Base-by-base conservation (phyloP, 176 grass and related monocot genomes). In the Otatea glauca region DNA sequence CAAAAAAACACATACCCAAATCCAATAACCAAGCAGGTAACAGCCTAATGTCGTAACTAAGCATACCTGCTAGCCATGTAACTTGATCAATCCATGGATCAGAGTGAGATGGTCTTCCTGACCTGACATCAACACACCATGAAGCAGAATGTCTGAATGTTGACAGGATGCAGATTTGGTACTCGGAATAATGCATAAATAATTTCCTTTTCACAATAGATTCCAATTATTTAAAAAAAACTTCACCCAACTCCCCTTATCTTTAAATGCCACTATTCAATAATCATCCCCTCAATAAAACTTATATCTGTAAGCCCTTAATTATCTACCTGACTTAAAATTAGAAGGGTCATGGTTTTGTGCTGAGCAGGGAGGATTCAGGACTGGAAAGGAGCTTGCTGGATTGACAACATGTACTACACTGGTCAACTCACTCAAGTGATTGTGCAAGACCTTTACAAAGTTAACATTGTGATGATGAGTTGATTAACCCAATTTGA, bases 1-100 rank as follows among this genome's bases (percentile, higher is more conserved):
- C 16, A 23, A 65, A 78, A 47, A 65, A n/a, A 35, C 47, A 27
- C 72, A 72, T 17, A 17, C 54, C 4, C 37, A 71, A 71, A 77
- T 56, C 20, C 71, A 55, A 7, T 29, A 77, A 11, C 64, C 34
- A 64, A 81, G 10, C 2, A 59, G 1, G 5, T 48, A 76, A 48
- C 5, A 42, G 41, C 16, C 10, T 75, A 75, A 80, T 42, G 34
- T 7, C 25, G 62, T 14, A 84, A 39, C 73, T 53, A 68, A 43
- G 20, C 21, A 67, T 91, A 92, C 96, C 96, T 89, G 89, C 70
- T 35, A 96, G 76, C 96, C 96, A 99, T 71, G 67, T 95, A 59
- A 99, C 91, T 94, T 94, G 91, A 67, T 94, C 96, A 74, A 93
- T 86, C 96, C 96, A 99, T 18, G 96, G 77, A 81, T 88, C 93